phyloP scores from a whole-genome alignment of 352 stramenopile species.

The Pythium apleroticum region DNA sequence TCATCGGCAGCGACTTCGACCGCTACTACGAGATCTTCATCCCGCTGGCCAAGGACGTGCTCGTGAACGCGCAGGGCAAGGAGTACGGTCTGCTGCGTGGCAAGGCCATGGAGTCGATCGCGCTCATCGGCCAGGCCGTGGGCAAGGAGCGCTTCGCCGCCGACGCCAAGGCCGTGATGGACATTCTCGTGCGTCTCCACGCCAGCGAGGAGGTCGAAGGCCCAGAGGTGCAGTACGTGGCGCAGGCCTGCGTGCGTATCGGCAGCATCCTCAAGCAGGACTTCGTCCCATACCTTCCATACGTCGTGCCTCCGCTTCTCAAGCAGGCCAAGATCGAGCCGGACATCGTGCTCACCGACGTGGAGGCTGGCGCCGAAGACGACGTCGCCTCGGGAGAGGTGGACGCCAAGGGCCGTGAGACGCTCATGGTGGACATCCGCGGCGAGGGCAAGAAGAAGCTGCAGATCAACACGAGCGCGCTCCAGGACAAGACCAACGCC shows the following conservation, averaged over 20 bases:
- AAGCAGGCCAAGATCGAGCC: constrained; percentile 80
- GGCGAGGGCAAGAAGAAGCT: constrained; percentile 81
- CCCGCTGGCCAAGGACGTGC: constrained; percentile 80
- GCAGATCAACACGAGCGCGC: constrained; percentile 84
- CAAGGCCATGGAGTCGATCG: constrained; percentile 89
- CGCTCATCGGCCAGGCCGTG: constrained; percentile 86
- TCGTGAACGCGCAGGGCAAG: constrained; percentile 71
- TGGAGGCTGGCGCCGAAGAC: constrained; percentile 46
- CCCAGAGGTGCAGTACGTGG: constrained; percentile 83
- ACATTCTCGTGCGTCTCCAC: constrained; percentile 80
- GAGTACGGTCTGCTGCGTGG: constrained; percentile 81
- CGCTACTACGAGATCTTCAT: constrained; percentile 89
- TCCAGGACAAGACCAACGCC: constrained; percentile 86
- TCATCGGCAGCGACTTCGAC: constrained; percentile 76
- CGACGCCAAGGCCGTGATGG: constrained; percentile 86
- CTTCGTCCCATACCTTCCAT: constrained; percentile 84
- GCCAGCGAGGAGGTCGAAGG: constrained; percentile 67
- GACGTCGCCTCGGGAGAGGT: constrained; percentile 47
- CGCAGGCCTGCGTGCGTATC: constrained; percentile 86
- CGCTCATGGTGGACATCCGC: constrained; percentile 74
- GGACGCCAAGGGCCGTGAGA: constrained; percentile 66
- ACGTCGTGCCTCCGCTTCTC: constrained; percentile 81
- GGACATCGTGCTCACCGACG: constrained; percentile 77
- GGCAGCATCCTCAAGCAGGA: constrained; percentile 85
- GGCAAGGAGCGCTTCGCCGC: constrained; percentile 77